phyloP scores from a whole-genome alignment of 108 stramenopile species.

The Pseudonitzschia multiseries region DNA sequence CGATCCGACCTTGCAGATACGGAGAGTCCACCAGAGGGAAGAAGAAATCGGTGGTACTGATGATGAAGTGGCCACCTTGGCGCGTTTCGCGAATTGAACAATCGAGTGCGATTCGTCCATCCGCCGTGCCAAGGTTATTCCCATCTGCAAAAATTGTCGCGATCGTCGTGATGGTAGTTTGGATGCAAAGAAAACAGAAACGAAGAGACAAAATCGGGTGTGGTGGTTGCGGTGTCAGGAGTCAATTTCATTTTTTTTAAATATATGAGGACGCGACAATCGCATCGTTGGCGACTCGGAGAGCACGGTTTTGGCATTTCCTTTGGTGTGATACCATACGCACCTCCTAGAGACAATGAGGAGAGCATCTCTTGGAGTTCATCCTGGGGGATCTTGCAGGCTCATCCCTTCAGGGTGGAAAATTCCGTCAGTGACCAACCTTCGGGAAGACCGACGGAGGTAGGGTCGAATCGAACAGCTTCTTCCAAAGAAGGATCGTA shows the following conservation, averaged over 20 bases:
- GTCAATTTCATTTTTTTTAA: no score
- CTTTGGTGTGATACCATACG: background rate
- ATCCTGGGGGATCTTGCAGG: conserved; percentile 85
- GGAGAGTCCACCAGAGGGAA: conserved; percentile 85
- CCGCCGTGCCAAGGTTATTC: conserved; percentile 67
- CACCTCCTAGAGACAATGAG: conserved; percentile 49
- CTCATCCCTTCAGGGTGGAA: conserved; percentile 85
- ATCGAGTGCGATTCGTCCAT: conserved; percentile 78
- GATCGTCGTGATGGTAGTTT: background rate
- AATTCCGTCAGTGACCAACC: conserved; percentile 74
- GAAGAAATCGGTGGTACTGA: conserved; percentile 84
- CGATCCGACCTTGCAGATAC: conserved; percentile 83
- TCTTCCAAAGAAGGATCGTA: conserved; percentile 34
- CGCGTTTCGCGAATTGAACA: conserved; percentile 68
- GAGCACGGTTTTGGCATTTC: background rate
- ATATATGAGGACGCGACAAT: no score
- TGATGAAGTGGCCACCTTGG: conserved; percentile 61
- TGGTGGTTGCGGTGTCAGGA: background rate
- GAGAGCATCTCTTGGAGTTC: conserved; percentile 77
- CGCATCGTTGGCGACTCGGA: no score
- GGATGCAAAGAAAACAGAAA: background rate
- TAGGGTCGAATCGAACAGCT: conserved; percentile 76
- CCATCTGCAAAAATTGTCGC: conserved; percentile 43
- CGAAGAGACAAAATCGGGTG: background rate
- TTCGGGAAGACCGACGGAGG: conserved; percentile 63